Evolutionary conservation across 768 basidiomycete genomes (phyloP).

Genomic region (Lactifluus rugatus): DNA sequence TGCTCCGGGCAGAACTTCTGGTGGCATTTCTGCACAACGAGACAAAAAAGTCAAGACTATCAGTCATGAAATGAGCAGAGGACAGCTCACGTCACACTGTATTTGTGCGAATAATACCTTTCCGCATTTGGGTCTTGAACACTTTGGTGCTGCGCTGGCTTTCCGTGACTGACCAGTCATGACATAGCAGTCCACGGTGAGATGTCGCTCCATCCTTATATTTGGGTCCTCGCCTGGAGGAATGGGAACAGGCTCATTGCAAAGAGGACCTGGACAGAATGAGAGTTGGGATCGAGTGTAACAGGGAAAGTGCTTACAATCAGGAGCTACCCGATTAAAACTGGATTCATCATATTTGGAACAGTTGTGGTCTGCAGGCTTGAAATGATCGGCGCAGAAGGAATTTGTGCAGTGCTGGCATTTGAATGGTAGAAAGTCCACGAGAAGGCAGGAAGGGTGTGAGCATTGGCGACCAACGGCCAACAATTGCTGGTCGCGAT

Average conservation of each 20-base stretch:
- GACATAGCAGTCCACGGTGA: conserved; percentile 54
- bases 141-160: conserved; percentile 42
- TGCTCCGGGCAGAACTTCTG: conserved; percentile 69
- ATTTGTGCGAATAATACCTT: conserved; percentile 72
- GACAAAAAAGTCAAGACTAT: background rate
- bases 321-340: conserved; percentile 66
- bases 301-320: conserved; percentile 38
- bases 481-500: conserved; percentile 50
- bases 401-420: conserved; percentile 66
- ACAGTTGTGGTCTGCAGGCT: conserved; percentile 57
- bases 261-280: conserved; percentile 52
- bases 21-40: conserved; percentile 46
- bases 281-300: background rate
- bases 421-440: conserved; percentile 82
- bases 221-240: conserved; percentile 76
- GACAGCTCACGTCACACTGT: conserved; percentile 52
- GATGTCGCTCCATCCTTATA: conserved; percentile 68
- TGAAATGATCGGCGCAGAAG: conserved; percentile 77
- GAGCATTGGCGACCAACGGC: conserved; percentile 66
- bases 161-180: conserved; percentile 53
- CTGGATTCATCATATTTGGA: conserved; percentile 59
- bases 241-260: conserved; percentile 64
- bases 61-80: background rate
- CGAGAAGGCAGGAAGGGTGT: conserved; percentile 49
- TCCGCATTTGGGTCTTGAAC: conserved; percentile 52